These are phyloP conservation scores for Phytophthora colocasiae DNA, from an alignment of 352 stramenopile species.

Conservation along the genomic window DNA sequence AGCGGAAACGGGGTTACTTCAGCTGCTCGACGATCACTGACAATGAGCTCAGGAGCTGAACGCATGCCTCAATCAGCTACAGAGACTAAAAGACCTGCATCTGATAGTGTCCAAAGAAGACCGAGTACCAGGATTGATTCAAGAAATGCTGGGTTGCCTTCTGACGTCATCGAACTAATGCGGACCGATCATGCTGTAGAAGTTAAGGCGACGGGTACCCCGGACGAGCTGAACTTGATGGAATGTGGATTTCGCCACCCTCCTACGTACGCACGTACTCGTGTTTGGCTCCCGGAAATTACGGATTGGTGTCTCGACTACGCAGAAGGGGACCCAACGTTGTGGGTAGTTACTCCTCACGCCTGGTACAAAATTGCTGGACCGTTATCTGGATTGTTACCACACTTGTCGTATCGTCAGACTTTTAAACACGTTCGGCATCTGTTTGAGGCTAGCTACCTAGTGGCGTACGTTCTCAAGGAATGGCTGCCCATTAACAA, in stretches of 20 bases:
- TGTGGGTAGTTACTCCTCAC: conserved; percentile 86
- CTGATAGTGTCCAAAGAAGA: conserved; percentile 29
- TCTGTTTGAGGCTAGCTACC: conserved; percentile 85
- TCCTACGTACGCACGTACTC: conserved; percentile 58
- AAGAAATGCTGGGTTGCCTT: conserved; percentile 42
- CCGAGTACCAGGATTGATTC: conserved; percentile 38
- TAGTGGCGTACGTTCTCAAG: conserved; percentile 86
- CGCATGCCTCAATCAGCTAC: conserved; percentile 5
- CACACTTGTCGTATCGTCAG: conserved; percentile 72
- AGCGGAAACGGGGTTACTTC: conserved; percentile 22
- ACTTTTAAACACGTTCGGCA: conserved; percentile 80
- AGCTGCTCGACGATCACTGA: conserved; percentile 18
- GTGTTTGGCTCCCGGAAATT: conserved; percentile 87
- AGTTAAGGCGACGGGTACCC: conserved; percentile 54
- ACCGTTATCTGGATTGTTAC: conserved; percentile 75
- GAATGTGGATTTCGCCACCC: conserved; percentile 85
- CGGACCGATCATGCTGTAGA: conserved; percentile 64
- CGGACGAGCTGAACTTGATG: conserved; percentile 79
- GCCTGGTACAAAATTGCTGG: conserved; percentile 90
- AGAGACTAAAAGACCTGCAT: conserved; percentile 17
- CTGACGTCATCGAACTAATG: conserved; percentile 80
- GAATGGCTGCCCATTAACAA: conserved; percentile 90
- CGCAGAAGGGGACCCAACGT: conserved; percentile 80
- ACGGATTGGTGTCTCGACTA: conserved; percentile 91
- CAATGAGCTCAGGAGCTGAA: conserved; percentile 1